Percentiles rank a stretch among this genome's conserved stretches.
Evolutionary conservation across 2,329 filamentous ascomycete species (phyloP).

Genomic region (Trichoderma arundinaceum): DNA sequence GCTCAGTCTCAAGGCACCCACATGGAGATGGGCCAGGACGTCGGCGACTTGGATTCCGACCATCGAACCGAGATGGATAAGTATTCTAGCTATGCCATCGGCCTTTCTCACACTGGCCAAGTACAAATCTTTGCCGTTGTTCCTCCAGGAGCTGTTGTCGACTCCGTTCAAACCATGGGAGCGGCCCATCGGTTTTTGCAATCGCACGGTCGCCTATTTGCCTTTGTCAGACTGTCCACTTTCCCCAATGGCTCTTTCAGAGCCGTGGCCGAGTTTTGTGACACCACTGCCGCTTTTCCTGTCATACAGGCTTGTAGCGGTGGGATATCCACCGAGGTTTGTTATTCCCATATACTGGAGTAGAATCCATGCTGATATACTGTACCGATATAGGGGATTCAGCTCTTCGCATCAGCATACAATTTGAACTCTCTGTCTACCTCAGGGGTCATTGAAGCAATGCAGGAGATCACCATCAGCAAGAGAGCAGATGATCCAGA

Average conservation of each 20-base stretch:
- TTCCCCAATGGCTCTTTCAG: slow-evolving; percentile 52
- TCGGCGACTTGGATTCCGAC: background rate
- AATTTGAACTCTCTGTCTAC: slow-evolving; percentile 18
- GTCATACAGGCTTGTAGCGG: slow-evolving; percentile 48
- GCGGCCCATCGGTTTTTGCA: slow-evolving; percentile 47
- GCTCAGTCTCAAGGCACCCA: slow-evolving; percentile 5
- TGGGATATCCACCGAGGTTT: slow-evolving; percentile 39
- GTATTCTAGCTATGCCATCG: background rate
- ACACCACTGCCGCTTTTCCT: slow-evolving; percentile 51
- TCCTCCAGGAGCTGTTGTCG: slow-evolving; percentile 32
- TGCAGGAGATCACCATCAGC: slow-evolving; percentile 36
- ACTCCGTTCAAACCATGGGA: slow-evolving; percentile 46
- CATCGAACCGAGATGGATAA: background rate
- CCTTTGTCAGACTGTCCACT: slow-evolving; percentile 52
- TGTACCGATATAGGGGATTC: slow-evolving; percentile 35
- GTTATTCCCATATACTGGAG: slow-evolving; percentile 6
- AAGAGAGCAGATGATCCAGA: slow-evolving; percentile 29
- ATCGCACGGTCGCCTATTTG: slow-evolving; percentile 58
- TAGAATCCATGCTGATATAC: background rate
- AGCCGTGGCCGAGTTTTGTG: slow-evolving; percentile 60
- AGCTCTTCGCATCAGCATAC: slow-evolving; percentile 37
- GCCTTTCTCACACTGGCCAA: slow-evolving; percentile 38
- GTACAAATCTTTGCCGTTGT: slow-evolving; percentile 40
- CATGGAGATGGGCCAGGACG: background rate
- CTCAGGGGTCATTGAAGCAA: slow-evolving; percentile 30